phyloP scores from a whole-genome alignment of 2,329 filamentous ascomycete species.

The Dissoconium aciculare region DNA sequence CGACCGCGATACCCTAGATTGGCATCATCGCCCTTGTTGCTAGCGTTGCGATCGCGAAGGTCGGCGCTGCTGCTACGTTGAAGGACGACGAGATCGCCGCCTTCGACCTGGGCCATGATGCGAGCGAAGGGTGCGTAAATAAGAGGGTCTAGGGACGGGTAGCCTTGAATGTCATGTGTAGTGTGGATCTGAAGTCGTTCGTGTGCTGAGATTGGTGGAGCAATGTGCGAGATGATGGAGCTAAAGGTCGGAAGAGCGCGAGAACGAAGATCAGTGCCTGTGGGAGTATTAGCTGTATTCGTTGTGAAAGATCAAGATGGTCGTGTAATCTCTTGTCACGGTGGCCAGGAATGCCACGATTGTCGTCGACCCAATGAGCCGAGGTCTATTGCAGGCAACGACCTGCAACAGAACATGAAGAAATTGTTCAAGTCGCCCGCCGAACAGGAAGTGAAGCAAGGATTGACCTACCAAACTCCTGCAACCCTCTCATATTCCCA shows the following conservation, averaged over 20 bases:
- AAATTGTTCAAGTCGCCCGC: too few relatives aligned
- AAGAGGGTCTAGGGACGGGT: conserved; percentile 83
- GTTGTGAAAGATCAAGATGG: too few relatives aligned
- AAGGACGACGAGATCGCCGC: conserved; percentile 83
- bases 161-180: conserved; percentile 86
- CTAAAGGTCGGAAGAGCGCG: conserved; percentile 89
- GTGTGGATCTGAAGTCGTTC: conserved; percentile 95
- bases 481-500: conserved; percentile 69
- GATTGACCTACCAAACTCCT: conserved; percentile 56
- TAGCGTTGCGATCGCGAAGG: conserved; percentile 44
- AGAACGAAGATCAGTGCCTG: conserved; percentile 74
- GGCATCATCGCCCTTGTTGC: too few relatives aligned
- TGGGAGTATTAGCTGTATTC: conserved; percentile 11
- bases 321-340: background rate
- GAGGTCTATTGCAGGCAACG: too few relatives aligned
- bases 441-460: too few relatives aligned
- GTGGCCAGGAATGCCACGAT: conserved; percentile 2
- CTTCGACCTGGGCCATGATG: conserved; percentile 98
- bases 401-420: too few relatives aligned
- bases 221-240: conserved; percentile 84
- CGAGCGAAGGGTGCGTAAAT: conserved; percentile 84
- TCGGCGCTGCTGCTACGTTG: conserved; percentile 83
- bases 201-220: conserved; percentile 90
- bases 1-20: conserved; percentile 38
- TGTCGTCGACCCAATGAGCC: too few relatives aligned